Percentiles rank a stretch among this genome's conserved stretches.
phyloP scores from a whole-genome alignment of 2,329 filamentous ascomycete species.

The Scytalidium lignicola region DNA sequence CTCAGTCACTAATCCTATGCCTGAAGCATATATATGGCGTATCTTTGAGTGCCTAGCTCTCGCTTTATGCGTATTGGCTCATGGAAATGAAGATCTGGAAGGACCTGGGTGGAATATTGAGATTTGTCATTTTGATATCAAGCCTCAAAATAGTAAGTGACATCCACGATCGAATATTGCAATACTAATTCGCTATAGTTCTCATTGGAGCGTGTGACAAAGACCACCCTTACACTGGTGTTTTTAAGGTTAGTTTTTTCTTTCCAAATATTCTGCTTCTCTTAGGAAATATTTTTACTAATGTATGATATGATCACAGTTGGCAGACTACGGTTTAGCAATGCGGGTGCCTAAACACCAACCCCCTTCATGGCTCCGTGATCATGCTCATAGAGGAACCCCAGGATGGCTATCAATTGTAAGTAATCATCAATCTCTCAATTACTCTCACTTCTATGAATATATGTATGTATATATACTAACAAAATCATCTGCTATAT shows the following conservation, averaged over 20 bases:
- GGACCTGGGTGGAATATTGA: neutral
- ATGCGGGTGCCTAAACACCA: neutral
- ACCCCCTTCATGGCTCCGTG: neutral
- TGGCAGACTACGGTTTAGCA: slow-evolving; percentile 1
- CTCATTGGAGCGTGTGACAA: neutral
- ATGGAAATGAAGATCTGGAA: slow-evolving; percentile 3
- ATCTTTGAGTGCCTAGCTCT: slow-evolving; percentile 8
- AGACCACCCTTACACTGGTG: neutral
- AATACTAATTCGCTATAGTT: neutral
- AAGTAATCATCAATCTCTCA: neutral
- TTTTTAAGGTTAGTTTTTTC: neutral
- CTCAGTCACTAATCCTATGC: slow-evolving; percentile 1
- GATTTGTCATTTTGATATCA: slow-evolving; percentile 12
- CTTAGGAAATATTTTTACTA: neutral
- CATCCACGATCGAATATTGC: neutral
- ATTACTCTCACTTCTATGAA: no score
- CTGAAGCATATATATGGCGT: slow-evolving; percentile 8
- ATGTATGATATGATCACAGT: neutral
- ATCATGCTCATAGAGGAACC: neutral
- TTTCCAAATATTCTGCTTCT: neutral
- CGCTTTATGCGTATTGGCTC: slow-evolving; percentile 3
- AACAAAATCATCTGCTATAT: neutral
- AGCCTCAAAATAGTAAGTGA: slow-evolving; percentile 7
- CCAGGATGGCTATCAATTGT: neutral
- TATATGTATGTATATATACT: neutral